Conservation (phyloP, 371 early-diverging fungal genomes). For the Actinomucor elegans region DNA sequence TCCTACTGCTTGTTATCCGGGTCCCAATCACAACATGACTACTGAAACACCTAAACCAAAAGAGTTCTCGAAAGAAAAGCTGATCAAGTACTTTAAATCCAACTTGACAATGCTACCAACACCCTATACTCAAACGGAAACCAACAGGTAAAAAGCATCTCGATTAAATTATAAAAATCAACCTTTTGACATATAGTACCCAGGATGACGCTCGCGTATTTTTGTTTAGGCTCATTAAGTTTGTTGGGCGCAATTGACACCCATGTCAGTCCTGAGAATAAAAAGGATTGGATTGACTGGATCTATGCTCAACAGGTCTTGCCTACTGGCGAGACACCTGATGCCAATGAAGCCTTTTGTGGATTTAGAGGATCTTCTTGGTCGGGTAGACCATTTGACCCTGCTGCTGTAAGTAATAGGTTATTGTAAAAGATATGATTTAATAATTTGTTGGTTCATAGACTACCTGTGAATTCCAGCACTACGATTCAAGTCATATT, state of each 20-base stretch:
- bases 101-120: conserved; percentile 75
- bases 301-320: conserved; percentile 91
- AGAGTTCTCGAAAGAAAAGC: conserved; percentile 39
- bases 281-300: conserved; percentile 88
- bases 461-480: conserved; percentile 29
- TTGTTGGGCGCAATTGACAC: conserved; percentile 70
- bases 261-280: conserved; percentile 49
- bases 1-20: no score
- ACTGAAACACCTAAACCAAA: neutral
- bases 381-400: conserved; percentile 59
- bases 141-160: conserved; percentile 60
- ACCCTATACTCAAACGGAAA: conserved; percentile 72
- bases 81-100: conserved; percentile 72
- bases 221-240: conserved; percentile 79
- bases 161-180: neutral
- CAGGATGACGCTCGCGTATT: conserved; percentile 87
- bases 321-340: conserved; percentile 28
- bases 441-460: conserved; percentile 1
- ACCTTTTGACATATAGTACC: neutral
- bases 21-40: no score
- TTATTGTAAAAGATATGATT: no score
- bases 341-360: conserved; percentile 41
- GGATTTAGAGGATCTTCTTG: conserved; percentile 74
- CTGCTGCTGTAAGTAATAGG: conserved; percentile 43
- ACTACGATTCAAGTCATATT: conserved; percentile 70